Percentiles rank a stretch among this genome's conserved stretches.
Conservation (phyloP, 1,284 basidiomycete genomes). For the Prillingera fragicola region DNA sequence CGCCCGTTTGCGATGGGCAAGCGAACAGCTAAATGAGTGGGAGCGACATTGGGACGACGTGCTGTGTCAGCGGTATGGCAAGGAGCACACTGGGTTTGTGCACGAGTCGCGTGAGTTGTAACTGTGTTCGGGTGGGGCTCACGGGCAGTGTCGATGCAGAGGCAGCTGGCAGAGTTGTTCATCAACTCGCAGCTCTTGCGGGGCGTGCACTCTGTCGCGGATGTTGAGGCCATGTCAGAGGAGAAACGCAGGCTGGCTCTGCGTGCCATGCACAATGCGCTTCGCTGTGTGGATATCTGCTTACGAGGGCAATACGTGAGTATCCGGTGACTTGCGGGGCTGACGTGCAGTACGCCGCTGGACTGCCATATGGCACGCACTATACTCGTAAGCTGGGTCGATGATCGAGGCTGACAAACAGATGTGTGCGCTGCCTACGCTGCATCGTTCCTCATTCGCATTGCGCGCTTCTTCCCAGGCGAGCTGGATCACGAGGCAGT, state of each 20-base stretch:
- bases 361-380: constrained; percentile 64
- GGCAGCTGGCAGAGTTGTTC: constrained; percentile 20
- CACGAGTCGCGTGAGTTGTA: constrained; percentile 15
- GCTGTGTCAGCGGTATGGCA: constrained; percentile 8
- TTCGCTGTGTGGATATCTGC: constrained; percentile 20
- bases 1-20: constrained; percentile 24
- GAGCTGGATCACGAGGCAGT: constrained; percentile 68
- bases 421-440: constrained; percentile 83
- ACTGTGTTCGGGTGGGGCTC: not conserved
- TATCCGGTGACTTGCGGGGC: not conserved
- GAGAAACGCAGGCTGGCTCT: constrained; percentile 27
- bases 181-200: constrained; percentile 29
- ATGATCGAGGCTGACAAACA: constrained; percentile 56
- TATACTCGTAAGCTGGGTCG: constrained; percentile 47
- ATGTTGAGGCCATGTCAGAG: constrained; percentile 18
- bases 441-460: constrained; percentile 72
- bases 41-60: constrained; percentile 26
- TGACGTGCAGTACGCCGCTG: constrained; percentile 61
- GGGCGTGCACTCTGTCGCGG: constrained; percentile 19
- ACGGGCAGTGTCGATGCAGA: constrained; percentile 11
- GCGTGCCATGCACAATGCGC: constrained; percentile 26
- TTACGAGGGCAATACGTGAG: constrained; percentile 13
- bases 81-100: constrained; percentile 14
- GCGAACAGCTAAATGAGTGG: constrained; percentile 29
- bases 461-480: constrained; percentile 72